These are phyloP conservation scores for Nicotiana sylvestris DNA, from an alignment of 257 asterid species.

Conservation along the genomic window DNA sequence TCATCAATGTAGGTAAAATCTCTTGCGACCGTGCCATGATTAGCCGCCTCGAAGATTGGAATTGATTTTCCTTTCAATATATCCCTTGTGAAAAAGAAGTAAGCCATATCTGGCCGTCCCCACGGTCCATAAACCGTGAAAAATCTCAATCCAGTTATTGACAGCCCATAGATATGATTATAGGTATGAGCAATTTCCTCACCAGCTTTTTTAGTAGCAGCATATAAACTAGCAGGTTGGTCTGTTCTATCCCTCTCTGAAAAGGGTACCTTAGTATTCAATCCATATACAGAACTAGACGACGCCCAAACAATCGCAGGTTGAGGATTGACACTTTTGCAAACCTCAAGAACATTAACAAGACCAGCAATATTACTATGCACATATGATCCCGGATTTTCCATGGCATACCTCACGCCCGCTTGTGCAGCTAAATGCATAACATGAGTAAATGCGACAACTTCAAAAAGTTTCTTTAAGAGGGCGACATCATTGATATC, in stretches of 20 bases:
- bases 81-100: conserved; percentile 23
- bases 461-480: conserved; percentile 66
- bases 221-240: conserved; percentile 90
- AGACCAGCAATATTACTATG: conserved; percentile 95
- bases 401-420: conserved; percentile 94
- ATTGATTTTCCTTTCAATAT: conserved; percentile 23
- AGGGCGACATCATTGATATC: conserved; percentile 66
- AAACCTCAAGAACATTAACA: conserved; percentile 78
- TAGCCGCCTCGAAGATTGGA: conserved; percentile 17
- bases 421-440: conserved; percentile 99
- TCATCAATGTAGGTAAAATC: conserved; percentile 28
- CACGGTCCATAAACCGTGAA: conserved; percentile 28
- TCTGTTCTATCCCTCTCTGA: conserved; percentile 86
- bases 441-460: conserved; percentile 80
- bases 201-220: conserved; percentile 89
- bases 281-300: conserved; percentile 90
- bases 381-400: conserved; percentile 89
- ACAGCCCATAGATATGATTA: conserved; percentile 19
- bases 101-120: conserved; percentile 30
- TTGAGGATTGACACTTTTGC: conserved; percentile 80
- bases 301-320: conserved; percentile 98
- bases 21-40: conserved; percentile 22
- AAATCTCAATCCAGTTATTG: conserved; percentile 21
- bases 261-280: conserved; percentile 85
- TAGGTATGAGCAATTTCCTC: conserved; percentile 19